Base-by-base conservation (phyloP, 2,329 filamentous ascomycete species). In the Neopestalotiopsis rosae region DNA sequence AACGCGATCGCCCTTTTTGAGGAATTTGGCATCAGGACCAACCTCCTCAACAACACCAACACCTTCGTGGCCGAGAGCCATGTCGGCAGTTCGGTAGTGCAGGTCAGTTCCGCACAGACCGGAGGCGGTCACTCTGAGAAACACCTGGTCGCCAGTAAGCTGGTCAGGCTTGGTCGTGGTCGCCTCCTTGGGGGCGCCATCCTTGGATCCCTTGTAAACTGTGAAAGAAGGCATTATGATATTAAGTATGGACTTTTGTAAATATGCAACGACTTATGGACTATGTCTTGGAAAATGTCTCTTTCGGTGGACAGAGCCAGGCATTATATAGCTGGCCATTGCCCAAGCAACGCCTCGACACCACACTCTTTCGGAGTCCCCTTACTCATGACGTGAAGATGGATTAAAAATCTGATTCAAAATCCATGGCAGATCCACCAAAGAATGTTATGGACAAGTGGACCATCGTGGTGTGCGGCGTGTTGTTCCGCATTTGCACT, bases 61-160 rank as follows among this genome's bases (percentile, higher is more conserved):
- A 63, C 86, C 84, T 74, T 88, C 86, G 71, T 88, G 85, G 6
- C 86, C 86, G 0, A 87, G 78, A 13, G 74, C 81, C 76, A 81
- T 80, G 67, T 81, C 79, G 2, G 59, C 78, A 6, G 49, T 67
- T 71, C 69, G 76, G 67, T 77, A 80, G 70, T 81, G 78, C 6
- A 79, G 72, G 69, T 81, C 79, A 67, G 91, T 92, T 64, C 88
- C 89, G 77, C 91, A 93, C 65, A 92, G 82, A 38, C 91, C 91
- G 2, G 89, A 91, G 69, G 90, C 88, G 17, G 90, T 92, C 70
- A 92, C 82, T 67, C 85, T 86, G 75, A 93, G 76, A 34, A 90
- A 83, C 65, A 92, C 89, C 69, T 91, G 81, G 77, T 90, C 85
- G 65, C 81, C 79, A 1, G 74, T 75, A 57, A 88, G 77, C 17